Evolutionary conservation across 371 early-diverging fungal species (phyloP), one percentile per base, ranked within the genome.

Genomic region (Coemansia sp.): DNA sequence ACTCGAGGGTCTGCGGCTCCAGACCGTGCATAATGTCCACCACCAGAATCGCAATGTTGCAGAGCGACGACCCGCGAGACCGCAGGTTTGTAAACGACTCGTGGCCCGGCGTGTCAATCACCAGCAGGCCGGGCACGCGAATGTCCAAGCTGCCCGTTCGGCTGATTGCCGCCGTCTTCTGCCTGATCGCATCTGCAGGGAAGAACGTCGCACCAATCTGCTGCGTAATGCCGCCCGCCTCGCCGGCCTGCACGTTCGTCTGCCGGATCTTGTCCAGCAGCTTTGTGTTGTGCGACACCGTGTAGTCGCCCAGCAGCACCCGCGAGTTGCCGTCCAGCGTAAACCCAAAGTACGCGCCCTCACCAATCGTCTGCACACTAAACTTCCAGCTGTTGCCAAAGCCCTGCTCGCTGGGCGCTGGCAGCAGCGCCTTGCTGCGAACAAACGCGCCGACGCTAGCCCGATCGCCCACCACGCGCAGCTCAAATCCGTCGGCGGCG

Each of bases 171-270:
- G 87, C 87, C 16, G 97, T 97, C 84, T 98, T 98, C 69, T 87
- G 83, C 70, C 84, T 85, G 70, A 99, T 93, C 40, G 95, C 94
- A 37, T 93, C 91, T 56, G 91, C 84, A 24, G 99, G 99, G 90
- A 99, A 99, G 84, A 94, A 99, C 24, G 99, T 99, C 36, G 99
- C 99, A 81, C 99, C 99, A 67, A 99, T 99, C 79, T 99, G 99
- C 82, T 99, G 99, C 34, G 99, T 99, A 79, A 99, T 99, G 81
- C 99, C 99, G 72, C 99, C 99, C 54, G 99, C 99, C 89, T 99
- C 99, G 64, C 95, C 94, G 67, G 94, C 99, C 82, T 99, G 99
- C 24, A 99, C 99, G 81, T 99, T 98, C 47, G 99, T 99, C 78
- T 99, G 99, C 65, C 99, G 90, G 80, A 99, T 93, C 86, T 98